Evolutionary conservation across 148 eudicot species (phyloP).

Genomic region (Rhododendron griersonianum): DNA sequence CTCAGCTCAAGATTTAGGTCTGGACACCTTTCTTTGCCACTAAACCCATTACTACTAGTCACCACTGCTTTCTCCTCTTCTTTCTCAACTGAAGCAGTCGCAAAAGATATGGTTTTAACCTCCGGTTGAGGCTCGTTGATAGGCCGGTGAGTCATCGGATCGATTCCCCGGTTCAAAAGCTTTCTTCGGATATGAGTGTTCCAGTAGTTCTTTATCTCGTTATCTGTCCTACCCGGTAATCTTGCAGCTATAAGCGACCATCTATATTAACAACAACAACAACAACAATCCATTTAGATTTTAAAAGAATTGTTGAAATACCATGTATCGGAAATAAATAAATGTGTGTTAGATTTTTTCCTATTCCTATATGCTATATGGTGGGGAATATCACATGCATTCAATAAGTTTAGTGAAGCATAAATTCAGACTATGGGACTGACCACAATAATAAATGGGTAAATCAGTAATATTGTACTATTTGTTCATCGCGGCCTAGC

Average conservation of each 20-base stretch:
- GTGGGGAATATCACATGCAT: background rate
- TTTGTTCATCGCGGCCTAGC: background rate
- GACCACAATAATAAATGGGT: background rate
- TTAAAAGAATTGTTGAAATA: background rate
- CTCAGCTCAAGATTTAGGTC: conserved; percentile 81
- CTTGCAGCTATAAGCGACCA: conserved; percentile 96
- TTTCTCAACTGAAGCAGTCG: conserved; percentile 18
- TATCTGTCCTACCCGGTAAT: conserved; percentile 89
- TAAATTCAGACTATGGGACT: background rate
- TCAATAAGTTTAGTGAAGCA: background rate
- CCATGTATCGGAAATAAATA: background rate
- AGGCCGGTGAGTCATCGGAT: conserved; percentile 70
- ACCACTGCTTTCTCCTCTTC: conserved; percentile 11
- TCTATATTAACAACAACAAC: conserved; percentile 18
- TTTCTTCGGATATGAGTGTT: conserved; percentile 88
- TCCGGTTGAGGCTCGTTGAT: conserved; percentile 32
- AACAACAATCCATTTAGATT: background rate
- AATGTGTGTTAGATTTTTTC: background rate
- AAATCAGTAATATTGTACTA: background rate
- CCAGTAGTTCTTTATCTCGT: conserved; percentile 94
- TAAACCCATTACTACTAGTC: conserved; percentile 2
- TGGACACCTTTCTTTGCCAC: conserved; percentile 37
- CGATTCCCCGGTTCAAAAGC: conserved; percentile 80
- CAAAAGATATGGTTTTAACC: conserved; percentile 46
- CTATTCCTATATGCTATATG: background rate